Percentiles rank a stretch among this genome's conserved stretches.
phyloP scores from a whole-genome alignment of 2,329 filamentous ascomycete species.

The Cladosporium phlei region DNA sequence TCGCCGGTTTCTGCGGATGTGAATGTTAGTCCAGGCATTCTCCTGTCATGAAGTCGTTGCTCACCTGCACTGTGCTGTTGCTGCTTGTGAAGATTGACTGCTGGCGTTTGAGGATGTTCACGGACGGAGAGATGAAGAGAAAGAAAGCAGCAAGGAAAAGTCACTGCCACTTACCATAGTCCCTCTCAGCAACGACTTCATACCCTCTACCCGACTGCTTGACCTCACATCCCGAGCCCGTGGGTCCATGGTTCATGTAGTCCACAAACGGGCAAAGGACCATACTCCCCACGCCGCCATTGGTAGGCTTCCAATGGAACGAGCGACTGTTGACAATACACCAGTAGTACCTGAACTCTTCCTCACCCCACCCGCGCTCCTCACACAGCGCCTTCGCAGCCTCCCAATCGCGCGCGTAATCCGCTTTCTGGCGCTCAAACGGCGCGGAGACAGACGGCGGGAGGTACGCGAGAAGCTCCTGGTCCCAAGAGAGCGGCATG shows the following conservation, averaged over 20 bases:
- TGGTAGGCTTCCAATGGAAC: conserved; percentile 53
- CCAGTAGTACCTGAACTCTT: conserved; percentile 53
- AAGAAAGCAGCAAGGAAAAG: neutral
- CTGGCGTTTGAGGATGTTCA: too few species aligned
- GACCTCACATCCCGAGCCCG: conserved; percentile 47
- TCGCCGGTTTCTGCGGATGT: conserved; percentile 44
- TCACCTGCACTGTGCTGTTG: conserved; percentile 9
- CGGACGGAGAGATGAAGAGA: neutral
- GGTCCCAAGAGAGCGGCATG: conserved; percentile 55
- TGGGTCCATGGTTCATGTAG: conserved; percentile 58
- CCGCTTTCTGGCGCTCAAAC: conserved; percentile 27
- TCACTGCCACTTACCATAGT: conserved; percentile 42
- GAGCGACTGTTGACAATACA: conserved; percentile 57
- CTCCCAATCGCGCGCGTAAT: conserved; percentile 26
- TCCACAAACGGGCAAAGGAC: conserved; percentile 68
- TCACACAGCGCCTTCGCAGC: conserved; percentile 15
- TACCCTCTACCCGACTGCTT: conserved; percentile 50
- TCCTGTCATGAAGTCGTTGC: neutral
- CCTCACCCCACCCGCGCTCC: conserved; percentile 27
- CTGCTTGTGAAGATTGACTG: neutral
- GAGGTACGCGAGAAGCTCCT: conserved; percentile 36
- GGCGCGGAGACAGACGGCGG: conserved; percentile 34
- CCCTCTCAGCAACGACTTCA: conserved; percentile 48
- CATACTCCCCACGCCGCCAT: conserved; percentile 54
- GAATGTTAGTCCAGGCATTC: neutral